Evolutionary conservation across 1,284 basidiomycete species (phyloP).

Genomic region (Calocybe gambosa): DNA sequence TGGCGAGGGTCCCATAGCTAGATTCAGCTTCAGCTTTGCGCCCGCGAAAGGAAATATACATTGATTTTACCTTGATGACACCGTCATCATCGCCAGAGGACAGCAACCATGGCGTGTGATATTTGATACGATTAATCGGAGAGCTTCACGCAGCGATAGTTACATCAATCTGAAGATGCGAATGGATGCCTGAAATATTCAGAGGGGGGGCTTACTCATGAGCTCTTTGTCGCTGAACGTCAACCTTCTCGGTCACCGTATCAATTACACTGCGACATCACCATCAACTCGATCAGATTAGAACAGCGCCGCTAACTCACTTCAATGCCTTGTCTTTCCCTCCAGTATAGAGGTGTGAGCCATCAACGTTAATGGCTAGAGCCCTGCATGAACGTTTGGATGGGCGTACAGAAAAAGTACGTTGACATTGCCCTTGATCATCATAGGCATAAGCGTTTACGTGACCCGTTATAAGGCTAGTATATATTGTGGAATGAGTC

Average conservation of each 20-base stretch:
- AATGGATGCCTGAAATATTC: conserved; percentile 14
- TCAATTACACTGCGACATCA: conserved; percentile 55
- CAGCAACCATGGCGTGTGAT: conserved; percentile 63
- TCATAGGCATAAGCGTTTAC: conserved; percentile 77
- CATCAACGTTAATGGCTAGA: conserved; percentile 59
- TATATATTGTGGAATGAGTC: conserved; percentile 58
- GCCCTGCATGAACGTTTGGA: conserved; percentile 76
- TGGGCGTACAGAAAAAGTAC: conserved; percentile 52
- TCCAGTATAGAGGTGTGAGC: conserved; percentile 64
- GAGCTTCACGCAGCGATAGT: conserved; percentile 45
- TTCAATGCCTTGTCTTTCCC: conserved; percentile 81
- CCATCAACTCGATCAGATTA: conserved; percentile 8
- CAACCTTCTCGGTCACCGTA: conserved; percentile 56
- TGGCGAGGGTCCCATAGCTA: conserved; percentile 88
- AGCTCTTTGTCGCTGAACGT: conserved; percentile 56
- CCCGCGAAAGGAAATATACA: background rate
- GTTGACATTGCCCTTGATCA: conserved; percentile 51
- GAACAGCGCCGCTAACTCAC: conserved; percentile 42
- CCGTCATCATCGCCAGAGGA: conserved; percentile 93
- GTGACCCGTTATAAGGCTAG: conserved; percentile 77
- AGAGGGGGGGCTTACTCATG: conserved; percentile 66
- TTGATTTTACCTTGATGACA: conserved; percentile 76
- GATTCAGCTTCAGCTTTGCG: conserved; percentile 7
- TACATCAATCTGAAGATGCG: conserved; percentile 26
- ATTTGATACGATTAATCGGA: conserved; percentile 79